Conservation (phyloP, 306 rosid species). For the Cucurbita argyrosperma region DNA sequence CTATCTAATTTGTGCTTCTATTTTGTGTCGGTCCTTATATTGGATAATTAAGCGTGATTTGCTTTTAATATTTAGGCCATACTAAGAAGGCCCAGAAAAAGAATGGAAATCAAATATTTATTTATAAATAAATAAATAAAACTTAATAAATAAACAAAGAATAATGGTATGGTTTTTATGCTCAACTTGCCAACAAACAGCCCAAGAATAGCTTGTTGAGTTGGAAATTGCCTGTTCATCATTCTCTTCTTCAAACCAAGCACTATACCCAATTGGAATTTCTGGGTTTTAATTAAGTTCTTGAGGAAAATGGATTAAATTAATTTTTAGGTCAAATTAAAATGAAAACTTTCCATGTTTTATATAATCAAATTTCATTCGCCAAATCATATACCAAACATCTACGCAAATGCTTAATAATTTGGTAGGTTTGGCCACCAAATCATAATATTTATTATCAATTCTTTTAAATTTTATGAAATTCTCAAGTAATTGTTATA, state of each 20-base stretch:
- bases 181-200: slow-evolving; percentile 3
- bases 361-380: neutral
- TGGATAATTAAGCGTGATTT: neutral
- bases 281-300: neutral
- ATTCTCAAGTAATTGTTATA: neutral
- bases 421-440: slow-evolving; percentile 6
- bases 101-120: neutral
- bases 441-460: neutral
- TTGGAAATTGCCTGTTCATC: slow-evolving; percentile 4
- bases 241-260: neutral
- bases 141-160: neutral
- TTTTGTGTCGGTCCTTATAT: neutral
- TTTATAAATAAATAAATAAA: neutral
- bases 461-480: neutral
- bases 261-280: neutral
- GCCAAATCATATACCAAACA: neutral
- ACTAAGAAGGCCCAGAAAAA: neutral
- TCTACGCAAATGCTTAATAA: neutral
- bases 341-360: neutral
- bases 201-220: slow-evolving; percentile 12
- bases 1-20: neutral
- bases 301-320: neutral
- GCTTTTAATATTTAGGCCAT: neutral
- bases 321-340: neutral
- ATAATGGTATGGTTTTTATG: neutral